These are phyloP conservation scores for Leonotis leonurus DNA, from an alignment of 257 asterid genomes.

Conservation along the genomic window DNA sequence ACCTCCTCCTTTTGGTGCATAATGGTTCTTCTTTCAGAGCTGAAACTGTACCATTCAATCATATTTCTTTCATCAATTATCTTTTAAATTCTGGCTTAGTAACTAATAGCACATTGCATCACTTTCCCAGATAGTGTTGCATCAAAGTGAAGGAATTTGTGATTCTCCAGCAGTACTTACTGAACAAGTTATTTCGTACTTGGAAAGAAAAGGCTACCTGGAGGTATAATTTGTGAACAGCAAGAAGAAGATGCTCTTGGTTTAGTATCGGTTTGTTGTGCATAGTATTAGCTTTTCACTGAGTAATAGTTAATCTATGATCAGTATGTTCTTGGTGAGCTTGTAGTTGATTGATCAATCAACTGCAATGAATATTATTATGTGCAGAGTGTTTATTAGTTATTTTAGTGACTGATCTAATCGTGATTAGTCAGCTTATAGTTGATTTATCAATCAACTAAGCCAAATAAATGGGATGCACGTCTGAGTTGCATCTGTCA, in stretches of 20 bases:
- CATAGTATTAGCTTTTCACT: neutral
- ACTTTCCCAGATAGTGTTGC: conserved; percentile 63
- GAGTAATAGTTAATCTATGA: neutral
- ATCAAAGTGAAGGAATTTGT: conserved; percentile 46
- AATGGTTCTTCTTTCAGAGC: neutral
- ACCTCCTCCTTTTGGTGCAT: neutral
- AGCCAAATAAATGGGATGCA: no score
- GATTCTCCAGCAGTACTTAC: conserved; percentile 69
- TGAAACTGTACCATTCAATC: neutral
- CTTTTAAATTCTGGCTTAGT: neutral
- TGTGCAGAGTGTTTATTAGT: no score
- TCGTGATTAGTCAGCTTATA: no score
- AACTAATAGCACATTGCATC: neutral
- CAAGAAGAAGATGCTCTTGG: no score
- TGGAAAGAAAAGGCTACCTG: conserved; percentile 72
- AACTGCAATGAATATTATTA: no score
- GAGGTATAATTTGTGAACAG: conserved; percentile 37
- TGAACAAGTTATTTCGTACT: conserved; percentile 51
- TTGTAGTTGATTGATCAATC: conserved; percentile 42
- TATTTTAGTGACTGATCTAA: no score
- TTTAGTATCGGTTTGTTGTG: neutral
- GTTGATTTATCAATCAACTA: no score
- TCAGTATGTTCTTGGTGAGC: neutral
- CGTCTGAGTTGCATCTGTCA: no score
- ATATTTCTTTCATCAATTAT: neutral